A percentile compares a stretch with the other conserved stretches of the same genome.
Conservation (phyloP, 768 basidiomycete genomes). For the Mycena olivaceomarginata region DNA sequence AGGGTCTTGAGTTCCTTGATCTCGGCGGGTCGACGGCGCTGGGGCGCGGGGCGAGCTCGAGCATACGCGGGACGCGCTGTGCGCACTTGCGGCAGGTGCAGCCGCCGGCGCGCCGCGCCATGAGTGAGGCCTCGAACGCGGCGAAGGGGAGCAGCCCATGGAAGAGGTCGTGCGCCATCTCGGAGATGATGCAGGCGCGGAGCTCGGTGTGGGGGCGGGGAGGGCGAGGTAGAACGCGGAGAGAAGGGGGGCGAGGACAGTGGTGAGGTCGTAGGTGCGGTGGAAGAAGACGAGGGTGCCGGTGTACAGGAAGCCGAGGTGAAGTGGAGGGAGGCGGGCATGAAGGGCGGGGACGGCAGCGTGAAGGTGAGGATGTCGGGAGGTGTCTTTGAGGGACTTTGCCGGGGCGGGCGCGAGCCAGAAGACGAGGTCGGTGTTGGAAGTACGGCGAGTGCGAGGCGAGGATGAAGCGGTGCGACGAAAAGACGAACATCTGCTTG, state of each 20-base stretch:
- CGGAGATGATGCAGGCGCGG: constrained; percentile 88
- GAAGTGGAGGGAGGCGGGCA: constrained; percentile 96
- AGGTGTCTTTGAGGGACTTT: no score
- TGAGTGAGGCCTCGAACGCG: constrained; percentile 85
- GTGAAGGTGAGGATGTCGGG: constrained; percentile 76
- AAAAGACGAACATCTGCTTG: constrained; percentile 80
- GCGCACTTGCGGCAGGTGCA: no score
- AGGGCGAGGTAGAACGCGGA: constrained; percentile 89
- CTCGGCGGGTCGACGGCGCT: constrained; percentile 81
- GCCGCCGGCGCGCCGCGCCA: constrained; percentile 88
- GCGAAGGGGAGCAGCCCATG: constrained; percentile 87
- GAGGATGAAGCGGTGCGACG: constrained; percentile 96
- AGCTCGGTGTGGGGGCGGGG: constrained; percentile 81
- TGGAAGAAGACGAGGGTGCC: constrained; percentile 95
- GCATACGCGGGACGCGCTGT: constrained; percentile 87
- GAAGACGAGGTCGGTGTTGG: constrained; percentile 82
- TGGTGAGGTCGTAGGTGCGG: constrained; percentile 93
- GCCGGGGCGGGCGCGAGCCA: constrained; percentile 60
- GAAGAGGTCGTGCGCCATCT: constrained; percentile 94
- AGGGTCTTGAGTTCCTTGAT: constrained; percentile 52
- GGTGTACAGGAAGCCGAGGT: constrained; percentile 96
- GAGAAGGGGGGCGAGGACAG: constrained; percentile 92
- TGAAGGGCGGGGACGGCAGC: constrained; percentile 95
- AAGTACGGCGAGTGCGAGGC: constrained; percentile 95
- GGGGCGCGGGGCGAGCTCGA: constrained; percentile 85